Evolutionary conservation across 2,329 filamentous ascomycete genomes (phyloP), one percentile per base, ranked within the genome.

Genomic region (Dendryphion nanum): DNA sequence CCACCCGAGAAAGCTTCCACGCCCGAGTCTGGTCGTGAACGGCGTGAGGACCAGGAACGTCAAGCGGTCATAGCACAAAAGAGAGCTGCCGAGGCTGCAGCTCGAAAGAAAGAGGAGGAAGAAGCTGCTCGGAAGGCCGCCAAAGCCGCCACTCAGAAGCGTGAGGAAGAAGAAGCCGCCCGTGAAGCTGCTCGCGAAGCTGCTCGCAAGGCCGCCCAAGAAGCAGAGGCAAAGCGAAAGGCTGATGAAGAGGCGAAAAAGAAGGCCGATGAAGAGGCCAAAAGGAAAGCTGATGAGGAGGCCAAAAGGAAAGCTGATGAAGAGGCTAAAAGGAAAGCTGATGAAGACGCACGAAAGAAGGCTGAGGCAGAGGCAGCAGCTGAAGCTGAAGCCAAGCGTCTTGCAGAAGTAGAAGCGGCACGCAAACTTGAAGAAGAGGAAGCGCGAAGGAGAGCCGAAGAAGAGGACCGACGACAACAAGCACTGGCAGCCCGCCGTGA

Each of bases 1-100:
- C 61, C 62, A 13, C 57, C 55, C 10, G 62, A 64, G 40, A 59
- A 60, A 29, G 51, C 48, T 15, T 53, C 58, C 8, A 63, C 61
- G 6, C 61, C 60, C 5, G 61, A 64, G 28, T 44, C 47, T 5
- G 49, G 61, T 26, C 61, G 59, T n/a, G 58, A 60, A 38, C 55
- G 55, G 26, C 50, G 65, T 37, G 47, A 62, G 43, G 61, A 66
- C 35, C 62, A 59, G 24, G 59, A 60, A 37, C 53, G 52, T 19
- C 34, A 54, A 18, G 57, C 57, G 8, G 51, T 52, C 23, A 51
- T 41, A 8, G 45, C 55, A 56, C 24, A 50, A 39, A 42, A 41
- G 21, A 43, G 38, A 12, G 41, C 51, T 13, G 60, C 47, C 10
- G 55, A 63, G 24, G 37, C 18, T 15, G 47, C 40, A 36, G 34